phyloP scores from a whole-genome alignment of 139 green algal genomes.

The Coelastrella sp. region DNA sequence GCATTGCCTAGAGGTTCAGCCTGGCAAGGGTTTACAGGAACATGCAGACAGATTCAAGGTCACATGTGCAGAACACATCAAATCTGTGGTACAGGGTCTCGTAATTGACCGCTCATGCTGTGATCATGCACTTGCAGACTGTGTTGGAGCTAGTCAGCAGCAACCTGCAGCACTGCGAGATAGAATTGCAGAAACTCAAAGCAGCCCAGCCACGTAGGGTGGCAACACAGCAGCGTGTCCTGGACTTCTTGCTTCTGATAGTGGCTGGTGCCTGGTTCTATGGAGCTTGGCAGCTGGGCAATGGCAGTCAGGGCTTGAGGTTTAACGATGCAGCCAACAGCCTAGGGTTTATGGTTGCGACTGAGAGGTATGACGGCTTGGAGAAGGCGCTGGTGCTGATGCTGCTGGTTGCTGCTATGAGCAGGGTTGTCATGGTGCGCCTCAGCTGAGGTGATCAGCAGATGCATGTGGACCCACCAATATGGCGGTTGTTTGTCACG shows the following conservation, averaged over 20 bases:
- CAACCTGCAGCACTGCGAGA: slow-evolving; percentile 16
- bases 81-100: neutral
- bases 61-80: neutral
- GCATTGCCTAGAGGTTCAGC: too few relatives aligned
- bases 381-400: slow-evolving; percentile 48
- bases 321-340: neutral
- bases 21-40: too few relatives aligned
- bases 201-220: neutral
- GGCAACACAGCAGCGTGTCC: neutral
- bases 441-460: neutral
- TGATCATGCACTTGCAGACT: neutral
- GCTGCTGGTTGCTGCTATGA: slow-evolving; percentile 52
- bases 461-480: neutral
- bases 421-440: slow-evolving; percentile 31
- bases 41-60: too few relatives aligned
- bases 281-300: slow-evolving; percentile 47
- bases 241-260: slow-evolving; percentile 41
- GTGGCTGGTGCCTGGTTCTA: slow-evolving; percentile 51
- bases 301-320: neutral
- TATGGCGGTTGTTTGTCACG: too few relatives aligned
- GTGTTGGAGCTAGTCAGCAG: slow-evolving; percentile 30
- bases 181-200: neutral
- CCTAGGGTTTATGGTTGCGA: neutral
- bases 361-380: slow-evolving; percentile 2
- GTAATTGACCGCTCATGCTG: neutral